phyloP scores from a whole-genome alignment of 2,329 filamentous ascomycete species.

The Scedosporium apiospermum region DNA sequence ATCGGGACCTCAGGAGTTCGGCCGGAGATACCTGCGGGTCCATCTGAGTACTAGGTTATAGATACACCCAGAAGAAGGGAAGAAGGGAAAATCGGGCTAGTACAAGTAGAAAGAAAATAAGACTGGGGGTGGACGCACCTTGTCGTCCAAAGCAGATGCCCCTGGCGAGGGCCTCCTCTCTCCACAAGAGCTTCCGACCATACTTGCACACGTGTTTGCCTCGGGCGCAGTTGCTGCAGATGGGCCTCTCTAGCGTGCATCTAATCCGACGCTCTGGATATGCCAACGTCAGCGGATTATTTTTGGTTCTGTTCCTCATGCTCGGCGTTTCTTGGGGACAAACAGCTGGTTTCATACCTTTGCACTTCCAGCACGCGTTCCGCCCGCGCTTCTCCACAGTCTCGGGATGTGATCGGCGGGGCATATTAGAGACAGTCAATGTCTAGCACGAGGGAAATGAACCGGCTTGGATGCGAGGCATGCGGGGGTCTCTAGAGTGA shows the following conservation, averaged over 20 bases:
- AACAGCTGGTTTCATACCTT: neutral
- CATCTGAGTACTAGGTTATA: neutral
- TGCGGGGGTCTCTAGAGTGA: no score
- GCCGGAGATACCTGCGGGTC: neutral
- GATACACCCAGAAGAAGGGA: no score
- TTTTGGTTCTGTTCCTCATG: neutral
- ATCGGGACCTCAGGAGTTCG: neutral
- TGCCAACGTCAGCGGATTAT: neutral
- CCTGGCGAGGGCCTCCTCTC: neutral
- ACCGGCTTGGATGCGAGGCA: no score
- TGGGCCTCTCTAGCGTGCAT: neutral
- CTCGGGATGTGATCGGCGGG: neutral
- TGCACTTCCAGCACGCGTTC: constrained; percentile 2
- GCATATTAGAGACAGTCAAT: neutral
- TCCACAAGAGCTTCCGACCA: neutral
- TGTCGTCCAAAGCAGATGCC: constrained; percentile 1
- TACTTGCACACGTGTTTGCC: neutral
- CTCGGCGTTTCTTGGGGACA: neutral
- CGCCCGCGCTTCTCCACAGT: neutral
- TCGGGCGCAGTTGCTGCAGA: neutral
- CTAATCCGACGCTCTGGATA: neutral
- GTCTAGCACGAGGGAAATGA: no score
- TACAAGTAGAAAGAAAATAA: no score
- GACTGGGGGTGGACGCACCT: neutral
- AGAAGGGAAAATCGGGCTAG: no score